These are phyloP conservation scores for Lentinula lateritia DNA, from an alignment of 768 basidiomycete species.

Conservation along the genomic window DNA sequence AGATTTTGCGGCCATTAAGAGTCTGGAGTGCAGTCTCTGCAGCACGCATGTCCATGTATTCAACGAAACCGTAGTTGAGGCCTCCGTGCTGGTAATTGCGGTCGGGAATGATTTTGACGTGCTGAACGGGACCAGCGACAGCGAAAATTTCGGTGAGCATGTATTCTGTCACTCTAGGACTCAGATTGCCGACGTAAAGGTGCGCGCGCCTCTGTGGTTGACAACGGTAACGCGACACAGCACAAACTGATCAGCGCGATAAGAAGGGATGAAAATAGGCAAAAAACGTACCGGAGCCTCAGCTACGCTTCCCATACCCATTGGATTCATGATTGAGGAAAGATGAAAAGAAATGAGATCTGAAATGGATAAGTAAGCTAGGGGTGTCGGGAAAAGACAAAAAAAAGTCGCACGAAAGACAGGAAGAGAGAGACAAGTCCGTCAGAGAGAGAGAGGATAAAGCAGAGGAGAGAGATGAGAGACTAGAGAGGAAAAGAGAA, in stretches of 20 bases:
- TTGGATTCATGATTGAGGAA: slow-evolving; percentile 70
- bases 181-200: slow-evolving; percentile 97
- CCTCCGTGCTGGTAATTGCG: slow-evolving; percentile 99
- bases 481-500: slow-evolving; percentile 41
- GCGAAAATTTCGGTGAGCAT: slow-evolving; percentile 98
- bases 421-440: slow-evolving; percentile 49
- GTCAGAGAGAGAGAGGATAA: slow-evolving; percentile 46
- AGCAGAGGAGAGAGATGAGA: slow-evolving; percentile 23
- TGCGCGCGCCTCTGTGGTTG: slow-evolving; percentile 77
- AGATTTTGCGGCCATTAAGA: slow-evolving; percentile 98
- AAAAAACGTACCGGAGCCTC: slow-evolving; percentile 67
- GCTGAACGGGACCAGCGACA: slow-evolving; percentile 94
- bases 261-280: slow-evolving; percentile 16
- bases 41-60: slow-evolving; percentile 97
- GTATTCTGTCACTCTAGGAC: slow-evolving; percentile 96
- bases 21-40: slow-evolving; percentile 99
- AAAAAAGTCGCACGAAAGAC: slow-evolving; percentile 47
- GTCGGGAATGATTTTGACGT: slow-evolving; percentile 99
- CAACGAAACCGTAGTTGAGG: slow-evolving; percentile 99
- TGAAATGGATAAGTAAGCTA: slow-evolving; percentile 23
- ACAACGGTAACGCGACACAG: slow-evolving; percentile 16
- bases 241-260: slow-evolving; percentile 22
- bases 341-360: slow-evolving; percentile 44
- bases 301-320: slow-evolving; percentile 63
- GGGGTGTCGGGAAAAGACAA: slow-evolving; percentile 22